Conservation (phyloP, 208 protist species). For the Naegleria lovaniensis region DNA sequence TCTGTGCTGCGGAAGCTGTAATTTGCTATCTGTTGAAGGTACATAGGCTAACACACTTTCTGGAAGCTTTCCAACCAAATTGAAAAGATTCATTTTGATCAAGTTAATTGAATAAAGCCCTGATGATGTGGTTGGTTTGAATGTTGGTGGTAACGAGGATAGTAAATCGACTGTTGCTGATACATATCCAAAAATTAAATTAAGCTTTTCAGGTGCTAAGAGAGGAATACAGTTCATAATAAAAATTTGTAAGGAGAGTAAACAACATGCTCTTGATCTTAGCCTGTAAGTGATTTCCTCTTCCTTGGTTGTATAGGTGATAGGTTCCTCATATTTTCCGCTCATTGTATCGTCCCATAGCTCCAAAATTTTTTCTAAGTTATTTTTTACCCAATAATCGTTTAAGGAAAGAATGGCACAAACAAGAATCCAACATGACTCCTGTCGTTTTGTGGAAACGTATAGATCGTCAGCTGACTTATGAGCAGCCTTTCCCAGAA, state of each 20-base stretch:
- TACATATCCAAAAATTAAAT: background rate
- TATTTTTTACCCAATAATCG: constrained; percentile 22
- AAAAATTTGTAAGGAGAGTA: background rate
- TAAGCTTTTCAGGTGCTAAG: background rate
- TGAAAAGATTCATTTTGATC: constrained; percentile 6
- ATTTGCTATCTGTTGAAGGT: background rate
- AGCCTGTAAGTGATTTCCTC: background rate
- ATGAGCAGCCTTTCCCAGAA: background rate
- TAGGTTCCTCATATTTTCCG: background rate
- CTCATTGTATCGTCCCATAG: constrained; percentile 7
- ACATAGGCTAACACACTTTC: background rate
- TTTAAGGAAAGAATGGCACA: background rate
- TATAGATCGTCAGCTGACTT: background rate
- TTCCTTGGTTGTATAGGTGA: background rate
- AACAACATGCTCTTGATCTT: background rate
- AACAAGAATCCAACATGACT: background rate
- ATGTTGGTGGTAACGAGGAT: background rate
- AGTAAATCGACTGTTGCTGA: background rate
- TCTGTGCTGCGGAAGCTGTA: background rate
- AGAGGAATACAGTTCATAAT: background rate
- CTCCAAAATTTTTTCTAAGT: constrained; percentile 18
- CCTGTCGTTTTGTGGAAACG: background rate
- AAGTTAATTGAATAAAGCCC: background rate
- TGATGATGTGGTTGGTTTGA: background rate
- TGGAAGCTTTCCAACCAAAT: background rate